Evolutionary conservation across 345 rosid genomes (phyloP).

Genomic region (Arabidopsis thaliana): DNA sequence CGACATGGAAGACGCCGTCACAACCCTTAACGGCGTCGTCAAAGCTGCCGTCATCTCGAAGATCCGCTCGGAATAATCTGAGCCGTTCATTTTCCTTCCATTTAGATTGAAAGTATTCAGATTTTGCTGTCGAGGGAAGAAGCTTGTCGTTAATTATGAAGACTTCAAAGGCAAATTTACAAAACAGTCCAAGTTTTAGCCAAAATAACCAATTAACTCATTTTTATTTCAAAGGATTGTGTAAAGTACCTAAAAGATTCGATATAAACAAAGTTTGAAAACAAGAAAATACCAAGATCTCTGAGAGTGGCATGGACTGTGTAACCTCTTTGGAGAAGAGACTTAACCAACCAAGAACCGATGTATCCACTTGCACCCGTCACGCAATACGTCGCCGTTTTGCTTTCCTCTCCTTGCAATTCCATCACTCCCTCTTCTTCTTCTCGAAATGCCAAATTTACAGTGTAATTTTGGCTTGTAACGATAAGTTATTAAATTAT

Average conservation of each 20-base stretch:
- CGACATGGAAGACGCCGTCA: conserved; percentile 84
- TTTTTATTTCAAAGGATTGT: neutral
- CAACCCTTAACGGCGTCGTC: conserved; percentile 80
- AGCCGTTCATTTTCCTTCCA: conserved; percentile 58
- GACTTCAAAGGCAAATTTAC: neutral
- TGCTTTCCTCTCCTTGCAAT: neutral
- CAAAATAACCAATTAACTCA: neutral
- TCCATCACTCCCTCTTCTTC: neutral
- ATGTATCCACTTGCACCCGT: conserved; percentile 79
- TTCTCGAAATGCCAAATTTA: conserved; percentile 20
- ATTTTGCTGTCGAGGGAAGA: conserved; percentile 51
- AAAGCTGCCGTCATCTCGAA: conserved; percentile 75
- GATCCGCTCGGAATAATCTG: conserved; percentile 73
- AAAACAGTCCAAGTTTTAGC: conserved; percentile 4
- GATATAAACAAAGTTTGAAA: neutral
- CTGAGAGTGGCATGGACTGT: conserved; percentile 78
- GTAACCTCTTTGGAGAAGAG: conserved; percentile 64
- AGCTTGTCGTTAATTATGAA: conserved; percentile 1
- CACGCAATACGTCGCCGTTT: conserved; percentile 62
- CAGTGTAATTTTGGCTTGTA: conserved; percentile 25
- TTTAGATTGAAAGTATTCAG: conserved; percentile 45
- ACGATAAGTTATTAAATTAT: neutral
- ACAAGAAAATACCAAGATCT: conserved; percentile 55
- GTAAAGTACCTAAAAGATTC: neutral
- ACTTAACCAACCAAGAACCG: conserved; percentile 81